These are phyloP conservation scores for Colletotrichum zoysiae DNA, from an alignment of 2,329 filamentous ascomycete species.

Conservation along the genomic window DNA sequence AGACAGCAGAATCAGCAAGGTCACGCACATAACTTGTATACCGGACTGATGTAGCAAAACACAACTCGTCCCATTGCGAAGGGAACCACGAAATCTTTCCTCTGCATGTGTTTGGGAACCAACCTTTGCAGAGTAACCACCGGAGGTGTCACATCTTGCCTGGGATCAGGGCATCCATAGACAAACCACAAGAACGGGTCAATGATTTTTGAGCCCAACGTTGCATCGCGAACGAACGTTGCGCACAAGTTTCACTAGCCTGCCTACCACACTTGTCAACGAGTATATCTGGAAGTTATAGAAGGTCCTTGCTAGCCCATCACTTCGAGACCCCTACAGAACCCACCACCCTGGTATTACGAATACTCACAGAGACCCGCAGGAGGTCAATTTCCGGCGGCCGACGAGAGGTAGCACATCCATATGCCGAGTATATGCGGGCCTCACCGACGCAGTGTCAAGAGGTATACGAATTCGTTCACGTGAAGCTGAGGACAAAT, in stretches of 20 bases:
- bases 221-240: not conserved
- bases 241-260: not conserved
- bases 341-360: not conserved
- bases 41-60: not conserved
- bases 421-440: not conserved
- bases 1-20: not conserved
- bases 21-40: not conserved
- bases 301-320: not conserved
- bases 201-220: not conserved
- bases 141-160: slow-evolving; percentile 28
- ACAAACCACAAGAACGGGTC: not conserved
- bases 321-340: not conserved
- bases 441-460: slow-evolving; percentile 23
- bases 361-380: not conserved
- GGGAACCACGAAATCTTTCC: not conserved
- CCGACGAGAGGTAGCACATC: not conserved
- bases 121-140: not conserved
- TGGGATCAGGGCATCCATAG: slow-evolving; percentile 29
- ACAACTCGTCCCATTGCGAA: not conserved
- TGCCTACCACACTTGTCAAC: not conserved
- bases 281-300: not conserved
- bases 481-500: slow-evolving; percentile 60
- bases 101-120: not conserved
- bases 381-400: not conserved
- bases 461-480: slow-evolving; percentile 60